Evolutionary conservation across 1,139 yeast genomes (phyloP), one percentile per base, ranked within the genome.

Genomic region (Hyphopichia wangnamkhiaoensis): DNA sequence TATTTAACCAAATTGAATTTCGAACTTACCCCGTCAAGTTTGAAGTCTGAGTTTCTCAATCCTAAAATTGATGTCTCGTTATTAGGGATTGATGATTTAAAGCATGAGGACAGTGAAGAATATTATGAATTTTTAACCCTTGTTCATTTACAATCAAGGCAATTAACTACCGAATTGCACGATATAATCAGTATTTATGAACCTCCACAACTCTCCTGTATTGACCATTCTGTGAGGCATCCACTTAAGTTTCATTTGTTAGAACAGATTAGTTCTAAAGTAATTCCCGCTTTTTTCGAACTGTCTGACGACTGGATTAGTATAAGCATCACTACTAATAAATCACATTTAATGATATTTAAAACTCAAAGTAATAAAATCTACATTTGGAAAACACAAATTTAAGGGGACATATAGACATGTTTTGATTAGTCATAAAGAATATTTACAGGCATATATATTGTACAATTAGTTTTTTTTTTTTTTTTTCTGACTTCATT

Each of bases 71-170:
- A 33, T 25, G 3, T 33, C 2, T 16, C 18, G n/a, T 16, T 23
- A 5, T 25, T 33, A 2, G 35, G 34, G 5, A 16, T 33, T 2
- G 29, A 23, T 25, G 2, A 3, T 5, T 9, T 33, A 4, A 3
- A 16, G 15, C 8, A 12, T 4, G 26, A 17, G 8, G 33, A 35
- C 9, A 20, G 10, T 12, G 4, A 14, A 8, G 37, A 35, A 5
- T 30, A 47, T 3, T 53, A 55, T 38, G 63, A 58, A 37, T 57
- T 49, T 37, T 44, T 57, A 21, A 40, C 46, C 6, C 42, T 58
- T 36, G 29, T 54, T 12, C 48, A 49, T 14, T 24, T 53, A 16
- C 49, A 55, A 25, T 52, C 57, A 19, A 32, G 41, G 2, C 56
- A 42, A 39, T 41, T 56, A 30, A 18, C 37, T 12, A 34, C 44